Evolutionary conservation across 2,329 filamentous ascomycete species (phyloP).

Genomic region (Geosmithia putterillii): DNA sequence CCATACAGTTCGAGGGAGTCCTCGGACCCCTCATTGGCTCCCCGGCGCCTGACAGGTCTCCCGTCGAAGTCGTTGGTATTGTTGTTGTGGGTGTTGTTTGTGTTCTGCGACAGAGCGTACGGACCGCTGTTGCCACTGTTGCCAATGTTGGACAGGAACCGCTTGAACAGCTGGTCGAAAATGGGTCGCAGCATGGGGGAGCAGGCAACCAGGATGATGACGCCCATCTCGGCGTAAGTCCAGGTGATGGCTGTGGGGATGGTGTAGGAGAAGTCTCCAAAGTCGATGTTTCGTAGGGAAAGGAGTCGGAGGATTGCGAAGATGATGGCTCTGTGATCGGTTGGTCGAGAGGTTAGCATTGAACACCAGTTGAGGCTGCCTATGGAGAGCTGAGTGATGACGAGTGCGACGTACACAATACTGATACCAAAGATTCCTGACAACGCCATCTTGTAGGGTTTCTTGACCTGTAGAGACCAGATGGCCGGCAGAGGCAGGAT

Average conservation of each 20-base stretch:
- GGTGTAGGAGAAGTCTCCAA: slow-evolving; percentile 11
- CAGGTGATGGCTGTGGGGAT: slow-evolving; percentile 10
- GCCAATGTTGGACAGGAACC: slow-evolving; percentile 6
- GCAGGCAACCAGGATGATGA: slow-evolving; percentile 11
- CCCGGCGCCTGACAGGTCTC: slow-evolving; percentile 4
- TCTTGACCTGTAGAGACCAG: slow-evolving; percentile 19
- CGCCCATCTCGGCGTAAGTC: slow-evolving; percentile 11
- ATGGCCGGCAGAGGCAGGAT: slow-evolving; percentile 24
- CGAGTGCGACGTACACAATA: slow-evolving; percentile 7
- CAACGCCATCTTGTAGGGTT: slow-evolving; percentile 15
- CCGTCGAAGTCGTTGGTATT: slow-evolving; percentile 1
- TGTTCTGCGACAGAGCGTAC: not conserved
- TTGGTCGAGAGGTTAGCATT: no score
- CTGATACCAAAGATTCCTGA: slow-evolving; percentile 16
- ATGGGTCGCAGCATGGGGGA: slow-evolving; percentile 11
- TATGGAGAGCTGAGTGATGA: not conserved
- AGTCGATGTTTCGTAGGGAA: slow-evolving; percentile 9
- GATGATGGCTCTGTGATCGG: slow-evolving; percentile 14
- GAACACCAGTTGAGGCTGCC: not conserved
- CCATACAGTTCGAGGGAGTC: slow-evolving; percentile 6
- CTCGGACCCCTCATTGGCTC: slow-evolving; percentile 6
- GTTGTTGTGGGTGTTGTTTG: not conserved
- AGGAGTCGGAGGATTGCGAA: slow-evolving; percentile 13
- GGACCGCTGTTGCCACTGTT: not conserved
- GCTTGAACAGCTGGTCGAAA: slow-evolving; percentile 10